phyloP scores from a whole-genome alignment of 345 rosid species.

The Lenwebbia sp. region DNA sequence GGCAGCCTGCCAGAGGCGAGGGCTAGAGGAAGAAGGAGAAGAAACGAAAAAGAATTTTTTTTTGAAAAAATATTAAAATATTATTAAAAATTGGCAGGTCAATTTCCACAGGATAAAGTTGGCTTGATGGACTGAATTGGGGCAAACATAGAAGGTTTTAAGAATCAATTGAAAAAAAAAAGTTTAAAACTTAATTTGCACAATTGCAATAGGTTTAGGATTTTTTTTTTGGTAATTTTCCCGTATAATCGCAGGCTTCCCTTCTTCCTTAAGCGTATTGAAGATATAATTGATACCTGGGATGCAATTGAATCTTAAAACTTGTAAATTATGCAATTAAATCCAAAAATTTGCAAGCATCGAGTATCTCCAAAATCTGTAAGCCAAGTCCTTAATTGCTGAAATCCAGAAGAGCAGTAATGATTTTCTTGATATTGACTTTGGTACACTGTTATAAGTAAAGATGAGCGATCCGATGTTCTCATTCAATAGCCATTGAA shows the following conservation, averaged over 20 bases:
- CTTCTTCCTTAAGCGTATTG: background rate
- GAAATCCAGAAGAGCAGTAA: background rate
- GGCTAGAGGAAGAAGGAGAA: no score
- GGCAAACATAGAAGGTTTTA: no score
- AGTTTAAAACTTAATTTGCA: no score
- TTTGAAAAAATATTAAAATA: no score
- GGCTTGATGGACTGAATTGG: no score
- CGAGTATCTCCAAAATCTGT: background rate
- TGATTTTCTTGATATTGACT: background rate
- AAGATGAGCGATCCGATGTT: background rate
- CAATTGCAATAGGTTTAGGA: no score
- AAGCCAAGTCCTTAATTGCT: background rate
- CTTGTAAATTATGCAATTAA: background rate
- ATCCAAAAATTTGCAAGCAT: background rate
- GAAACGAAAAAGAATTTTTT: no score
- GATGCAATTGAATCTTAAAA: background rate
- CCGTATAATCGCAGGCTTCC: background rate
- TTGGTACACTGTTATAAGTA: background rate
- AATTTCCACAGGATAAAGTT: no score
- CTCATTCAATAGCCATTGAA: background rate
- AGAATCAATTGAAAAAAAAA: no score
- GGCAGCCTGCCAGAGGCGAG: no score
- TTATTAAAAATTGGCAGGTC: no score
- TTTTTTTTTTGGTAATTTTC: no score
- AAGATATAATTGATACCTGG: background rate